Percentiles rank a stretch among this genome's conserved stretches.
Conservation (phyloP, 768 basidiomycete species). For the Leccinum disarticulatum region DNA sequence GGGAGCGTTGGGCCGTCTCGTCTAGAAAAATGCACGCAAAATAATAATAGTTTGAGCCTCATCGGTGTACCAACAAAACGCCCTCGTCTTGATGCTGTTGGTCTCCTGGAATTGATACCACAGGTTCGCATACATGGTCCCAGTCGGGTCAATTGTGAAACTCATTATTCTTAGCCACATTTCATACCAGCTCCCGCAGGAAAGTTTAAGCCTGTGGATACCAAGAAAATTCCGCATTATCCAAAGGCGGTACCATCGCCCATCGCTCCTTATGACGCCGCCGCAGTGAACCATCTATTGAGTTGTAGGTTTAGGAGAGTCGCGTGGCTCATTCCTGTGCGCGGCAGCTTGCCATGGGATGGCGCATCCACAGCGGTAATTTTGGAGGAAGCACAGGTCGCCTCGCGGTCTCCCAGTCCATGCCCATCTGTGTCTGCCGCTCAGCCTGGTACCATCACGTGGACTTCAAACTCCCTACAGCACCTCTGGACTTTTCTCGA, state of each 20-base stretch:
- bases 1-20: not conserved
- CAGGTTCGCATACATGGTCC: slow-evolving; percentile 39
- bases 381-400: slow-evolving; percentile 29
- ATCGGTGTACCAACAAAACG: slow-evolving; percentile 29
- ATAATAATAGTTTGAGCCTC: not conserved
- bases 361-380: slow-evolving; percentile 43
- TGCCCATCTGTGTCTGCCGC: slow-evolving; percentile 13
- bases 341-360: slow-evolving; percentile 52
- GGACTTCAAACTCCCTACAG: slow-evolving; percentile 45
- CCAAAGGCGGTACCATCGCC: slow-evolving; percentile 36
- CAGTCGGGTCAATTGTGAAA: not conserved
- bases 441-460: slow-evolving; percentile 37
- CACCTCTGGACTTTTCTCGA: slow-evolving; percentile 54
- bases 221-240: slow-evolving; percentile 32
- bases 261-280: slow-evolving; percentile 36
- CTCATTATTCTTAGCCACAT: slow-evolving; percentile 26
- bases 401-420: slow-evolving; percentile 20
- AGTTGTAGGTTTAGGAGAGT: slow-evolving; percentile 38
- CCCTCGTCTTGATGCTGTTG: slow-evolving; percentile 34
- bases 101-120: slow-evolving; percentile 42
- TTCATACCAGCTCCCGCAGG: slow-evolving; percentile 20
- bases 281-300: slow-evolving; percentile 30
- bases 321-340: slow-evolving; percentile 60
- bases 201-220: slow-evolving; percentile 17
- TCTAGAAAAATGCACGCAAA: slow-evolving; percentile 12